Evolutionary conservation across 495 filamentous ascomycete genomes (phyloP), one percentile per base, ranked within the genome.

Genomic region (Pyrenopolyporus hunteri): DNA sequence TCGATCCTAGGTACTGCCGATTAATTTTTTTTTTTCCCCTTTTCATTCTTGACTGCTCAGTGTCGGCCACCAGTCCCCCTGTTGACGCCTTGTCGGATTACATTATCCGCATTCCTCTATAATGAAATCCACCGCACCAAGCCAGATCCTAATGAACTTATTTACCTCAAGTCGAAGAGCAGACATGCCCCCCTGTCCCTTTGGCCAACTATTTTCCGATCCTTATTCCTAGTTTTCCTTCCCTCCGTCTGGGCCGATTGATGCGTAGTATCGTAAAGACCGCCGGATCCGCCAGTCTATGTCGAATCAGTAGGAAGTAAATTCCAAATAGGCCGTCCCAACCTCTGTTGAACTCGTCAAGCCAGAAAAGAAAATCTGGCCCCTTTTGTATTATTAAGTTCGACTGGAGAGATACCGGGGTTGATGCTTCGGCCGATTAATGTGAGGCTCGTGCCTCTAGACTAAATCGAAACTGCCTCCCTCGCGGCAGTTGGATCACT

Each of bases 251-350:
- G 23, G 53, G 51, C 65, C 60, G 37, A 50, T 39, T 17, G 57
- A 57, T 66, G 56, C 63, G 62, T 64, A 52, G 31, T 60, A 35
- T 63, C 61, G 33, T 68, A 13, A 62, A 53, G 47, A 42, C 29
- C 28, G 35, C 40, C 54, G 26, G 62, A 52, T 51, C 58, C 48
- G 57, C 65, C 65, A 66, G 68, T 51, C 44, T 66, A 58, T 54
- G 42, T 59, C 37, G 43, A 59, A 39, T 19, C 55, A 14, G 28
- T 14, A 44, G 35, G 31, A 32, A 57, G 13, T 11, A 43, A 59
- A 62, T 16, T 47, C 10, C 20, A 17, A 20, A 44, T 25, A 16
- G 37, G 13, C 45, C 46, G 45, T 36, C 14, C 22, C 3, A 37
- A 17, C 25, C 39, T 35, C 26, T n/a, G 8, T 33, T 54, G 44